Evolutionary conservation across 2,329 filamentous ascomycete species (phyloP).

Genomic region (Alternaria brassicicola): DNA sequence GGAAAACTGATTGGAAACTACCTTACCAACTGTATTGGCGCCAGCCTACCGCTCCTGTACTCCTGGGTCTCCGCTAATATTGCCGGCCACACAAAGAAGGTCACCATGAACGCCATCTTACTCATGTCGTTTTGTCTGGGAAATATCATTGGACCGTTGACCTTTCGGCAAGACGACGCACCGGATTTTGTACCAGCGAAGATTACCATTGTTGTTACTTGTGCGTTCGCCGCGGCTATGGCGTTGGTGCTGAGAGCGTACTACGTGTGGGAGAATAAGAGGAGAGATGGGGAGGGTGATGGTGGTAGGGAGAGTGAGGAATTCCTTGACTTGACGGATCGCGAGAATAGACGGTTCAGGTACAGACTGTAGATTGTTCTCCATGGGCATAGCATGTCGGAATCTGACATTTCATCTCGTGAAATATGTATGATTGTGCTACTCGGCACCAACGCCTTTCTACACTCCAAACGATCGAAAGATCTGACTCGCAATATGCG

Average conservation of each 20-base stretch:
- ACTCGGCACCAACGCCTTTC: too few relatives aligned
- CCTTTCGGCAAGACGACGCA: conserved; percentile 47
- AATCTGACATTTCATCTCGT: background rate
- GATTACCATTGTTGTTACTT: conserved; percentile 44
- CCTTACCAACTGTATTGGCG: conserved; percentile 54
- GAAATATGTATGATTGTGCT: background rate
- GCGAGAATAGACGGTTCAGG: conserved; percentile 37
- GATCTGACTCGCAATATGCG: background rate
- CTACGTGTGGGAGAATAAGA: conserved; percentile 39
- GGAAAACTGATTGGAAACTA: conserved; percentile 47
- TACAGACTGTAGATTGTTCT: conserved; percentile 19
- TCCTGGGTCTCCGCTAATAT: conserved; percentile 57
- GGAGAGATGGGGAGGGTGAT: conserved; percentile 26
- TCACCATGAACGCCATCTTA: conserved; percentile 60
- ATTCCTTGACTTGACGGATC: conserved; percentile 48
- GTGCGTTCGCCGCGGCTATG: conserved; percentile 50
- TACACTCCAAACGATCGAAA: background rate
- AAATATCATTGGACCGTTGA: conserved; percentile 52
- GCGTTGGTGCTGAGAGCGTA: conserved; percentile 39
- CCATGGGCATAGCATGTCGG: background rate
- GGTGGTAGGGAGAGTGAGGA: conserved; percentile 34
- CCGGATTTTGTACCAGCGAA: conserved; percentile 53
- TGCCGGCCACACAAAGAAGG: conserved; percentile 53
- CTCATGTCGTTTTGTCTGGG: conserved; percentile 52
- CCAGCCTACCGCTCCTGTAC: conserved; percentile 39